Conservation (phyloP, 768 basidiomycete genomes). For the Mrakia hoshinonis region DNA sequence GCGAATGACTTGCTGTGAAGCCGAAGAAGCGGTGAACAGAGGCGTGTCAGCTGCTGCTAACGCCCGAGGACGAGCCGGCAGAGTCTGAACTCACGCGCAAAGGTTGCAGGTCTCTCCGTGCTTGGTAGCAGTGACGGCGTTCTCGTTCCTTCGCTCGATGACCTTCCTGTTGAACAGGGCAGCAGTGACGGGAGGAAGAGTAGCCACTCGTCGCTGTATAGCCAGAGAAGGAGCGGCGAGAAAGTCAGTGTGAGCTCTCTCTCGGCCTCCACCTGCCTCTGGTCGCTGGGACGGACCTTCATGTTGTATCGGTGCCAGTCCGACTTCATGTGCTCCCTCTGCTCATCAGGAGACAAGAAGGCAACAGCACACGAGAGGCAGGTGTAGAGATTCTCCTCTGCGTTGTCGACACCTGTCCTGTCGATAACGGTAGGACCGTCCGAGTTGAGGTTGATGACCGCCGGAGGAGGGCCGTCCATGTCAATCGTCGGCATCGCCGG, state of each 20-base stretch:
- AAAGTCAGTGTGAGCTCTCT: neutral
- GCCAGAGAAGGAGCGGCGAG: neutral
- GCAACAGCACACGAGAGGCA: conserved; percentile 87
- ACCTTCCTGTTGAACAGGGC: conserved; percentile 80
- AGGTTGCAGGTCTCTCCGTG: conserved; percentile 29
- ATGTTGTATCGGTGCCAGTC: conserved; percentile 98
- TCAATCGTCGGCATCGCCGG: too few species aligned
- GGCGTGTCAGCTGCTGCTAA: neutral
- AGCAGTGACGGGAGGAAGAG: conserved; percentile 71
- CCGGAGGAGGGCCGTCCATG: conserved; percentile 5
- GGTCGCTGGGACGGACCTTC: conserved; percentile 47
- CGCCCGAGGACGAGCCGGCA: neutral
- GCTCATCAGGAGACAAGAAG: conserved; percentile 70
- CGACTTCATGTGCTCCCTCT: conserved; percentile 79
- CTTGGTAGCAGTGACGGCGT: conserved; percentile 51
- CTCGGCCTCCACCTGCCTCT: neutral
- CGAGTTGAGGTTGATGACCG: conserved; percentile 26
- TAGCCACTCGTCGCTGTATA: conserved; percentile 68
- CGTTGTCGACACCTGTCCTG: conserved; percentile 2
- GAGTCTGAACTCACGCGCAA: conserved; percentile 20
- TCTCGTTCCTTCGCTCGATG: conserved; percentile 65
- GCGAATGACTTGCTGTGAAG: conserved; percentile 72
- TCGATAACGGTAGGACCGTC: conserved; percentile 1
- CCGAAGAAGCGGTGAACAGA: neutral
- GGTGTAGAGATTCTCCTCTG: conserved; percentile 15